Evolutionary conservation across 2,329 filamentous ascomycete genomes (phyloP).

Genomic region (Apiospora phragmitis): DNA sequence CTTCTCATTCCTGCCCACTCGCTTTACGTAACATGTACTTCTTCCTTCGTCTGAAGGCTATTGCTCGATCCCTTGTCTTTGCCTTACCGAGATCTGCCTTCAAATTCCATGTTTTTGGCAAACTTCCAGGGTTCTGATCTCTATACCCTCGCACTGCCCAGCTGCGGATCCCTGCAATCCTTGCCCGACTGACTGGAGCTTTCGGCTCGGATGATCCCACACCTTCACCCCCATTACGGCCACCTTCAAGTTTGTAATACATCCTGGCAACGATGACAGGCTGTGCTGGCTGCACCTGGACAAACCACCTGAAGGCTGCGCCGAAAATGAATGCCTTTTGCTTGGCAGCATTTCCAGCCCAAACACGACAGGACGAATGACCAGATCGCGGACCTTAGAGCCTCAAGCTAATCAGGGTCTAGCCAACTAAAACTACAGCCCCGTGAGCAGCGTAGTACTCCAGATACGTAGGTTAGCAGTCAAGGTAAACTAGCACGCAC

Average conservation of each 20-base stretch:
- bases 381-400: not conserved
- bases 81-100: not conserved
- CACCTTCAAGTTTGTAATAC: not conserved
- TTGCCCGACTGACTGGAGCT: not conserved
- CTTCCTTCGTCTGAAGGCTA: not conserved
- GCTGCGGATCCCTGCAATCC: not conserved
- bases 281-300: not conserved
- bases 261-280: not conserved
- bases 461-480: not conserved
- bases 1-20: not conserved
- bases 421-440: not conserved
- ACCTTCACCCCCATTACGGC: not conserved
- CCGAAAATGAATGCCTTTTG: not conserved
- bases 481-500: not conserved
- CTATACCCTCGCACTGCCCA: conserved; percentile 2
- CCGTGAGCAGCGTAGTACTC: not conserved
- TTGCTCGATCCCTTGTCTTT: not conserved
- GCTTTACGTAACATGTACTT: not conserved
- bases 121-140: conserved; percentile 4
- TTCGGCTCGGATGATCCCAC: not conserved
- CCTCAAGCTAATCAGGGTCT: conserved; percentile 3
- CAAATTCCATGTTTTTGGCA: not conserved
- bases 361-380: not conserved
- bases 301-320: not conserved
- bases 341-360: not conserved